Base-by-base conservation (phyloP, 352 stramenopile genomes). In the Phytophthora megakarya region DNA sequence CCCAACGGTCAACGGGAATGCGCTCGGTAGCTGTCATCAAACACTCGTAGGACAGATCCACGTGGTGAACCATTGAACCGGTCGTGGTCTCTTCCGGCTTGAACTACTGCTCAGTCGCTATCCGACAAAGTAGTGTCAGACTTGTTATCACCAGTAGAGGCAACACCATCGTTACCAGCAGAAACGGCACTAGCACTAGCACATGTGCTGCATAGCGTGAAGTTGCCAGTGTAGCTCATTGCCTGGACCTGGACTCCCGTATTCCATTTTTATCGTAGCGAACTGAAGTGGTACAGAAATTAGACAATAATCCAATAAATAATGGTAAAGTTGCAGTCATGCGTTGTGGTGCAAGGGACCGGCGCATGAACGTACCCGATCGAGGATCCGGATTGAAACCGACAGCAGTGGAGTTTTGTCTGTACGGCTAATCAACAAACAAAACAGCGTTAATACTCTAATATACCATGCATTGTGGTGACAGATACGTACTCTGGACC, bases 261-360 rank as follows among this genome's bases (percentile, higher is more conserved):
- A n/a, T n/a, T 3, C 89, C 89, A 26, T 96, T 84, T 39, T 93
- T 78, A 28, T 96, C 88, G 39, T 95, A 94, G 25, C 88, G 86
- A 51, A 95, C 86, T 94, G 47, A 8, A 46, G 0, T 50, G 15
- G 58, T 0, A 22, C 8, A 39, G 40, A 46, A 67, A 9, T 65
- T 23, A 72, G 52, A 23, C 3, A 21, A 23, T 21, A 45, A 39
- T 40, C 13, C 12, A 21, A 33, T 64, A 3, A 40, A 45, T n/a
- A 47, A 38, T 25, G 23, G 9, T 33, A 0, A 15, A 42, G 22
- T 49, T 43, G 23, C 13, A 23, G 18, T 28, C 18, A 47, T n/a
- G n/a, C n/a, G n/a, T n/a, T n/a, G n/a, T n/a, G n/a, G n/a, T n/a
- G n/a, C n/a, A n/a, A n/a, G n/a, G n/a, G n/a, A n/a, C n/a, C n/a